Evolutionary conservation across 257 asterid species (phyloP), one percentile per base, ranked within the genome.

Genomic region (Solanum dulcamara): DNA sequence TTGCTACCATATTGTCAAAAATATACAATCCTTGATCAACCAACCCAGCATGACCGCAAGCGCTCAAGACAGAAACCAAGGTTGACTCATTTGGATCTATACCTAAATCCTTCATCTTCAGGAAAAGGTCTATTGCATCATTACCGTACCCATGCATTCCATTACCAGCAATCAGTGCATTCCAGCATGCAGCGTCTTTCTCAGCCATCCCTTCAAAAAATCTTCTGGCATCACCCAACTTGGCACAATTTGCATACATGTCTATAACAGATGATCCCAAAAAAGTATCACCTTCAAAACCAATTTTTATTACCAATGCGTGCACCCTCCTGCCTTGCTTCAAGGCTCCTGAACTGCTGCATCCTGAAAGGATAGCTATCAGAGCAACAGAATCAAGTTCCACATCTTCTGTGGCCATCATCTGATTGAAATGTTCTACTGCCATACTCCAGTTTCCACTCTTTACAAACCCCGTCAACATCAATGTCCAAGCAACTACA

Each of bases 131-230:
- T 12, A 91, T 70, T 24, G 94, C 95, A 50, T 88, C 89, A 42
- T 60, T 72, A 33, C 92, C 92, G 40, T 84, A 42, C 37, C 93
- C 97, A 32, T 86, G 84, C 90, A 90, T 84, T 71, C 94, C 97
- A 68, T 88, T 87, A 55, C 93, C 94, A 72, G 95, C 87, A 87
- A 93, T 89, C 46, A 93, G 30, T n/a, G 92, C 91, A 46, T 92
- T 93, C 95, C 95, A 93, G 84, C 95, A 92, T 0, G 89, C 91
- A 28, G 88, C 91, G 70, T 93, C 96, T 84, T 88, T 91, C 44
- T 64, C 87, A 32, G 68, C 86, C 92, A 91, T 91, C 81, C 20
- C 64, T 6, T 86, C 85, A 7, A 93, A 93, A 72, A 83, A 87
- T 30, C 81, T 81, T 57, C 55, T 74, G 6, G 91, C 92, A 74